These are phyloP conservation scores for Rhodotorula graminis DNA, from an alignment of 768 basidiomycete genomes.

Conservation along the genomic window DNA sequence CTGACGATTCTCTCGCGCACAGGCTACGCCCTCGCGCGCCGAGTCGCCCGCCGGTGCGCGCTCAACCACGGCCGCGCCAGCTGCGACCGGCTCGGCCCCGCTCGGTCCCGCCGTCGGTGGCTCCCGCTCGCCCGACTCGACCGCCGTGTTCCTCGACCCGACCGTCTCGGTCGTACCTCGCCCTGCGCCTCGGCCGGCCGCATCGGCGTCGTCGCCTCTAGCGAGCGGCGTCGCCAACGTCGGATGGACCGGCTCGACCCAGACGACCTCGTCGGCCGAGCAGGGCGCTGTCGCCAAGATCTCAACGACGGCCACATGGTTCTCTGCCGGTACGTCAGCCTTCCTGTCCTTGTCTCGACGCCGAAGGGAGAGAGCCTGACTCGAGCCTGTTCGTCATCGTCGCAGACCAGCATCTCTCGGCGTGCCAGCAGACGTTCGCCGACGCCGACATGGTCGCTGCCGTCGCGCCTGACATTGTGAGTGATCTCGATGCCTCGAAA, in stretches of 20 bases:
- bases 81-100: no score
- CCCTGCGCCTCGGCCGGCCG: no score
- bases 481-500: no score
- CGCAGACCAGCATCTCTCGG: background rate
- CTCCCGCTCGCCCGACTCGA: no score
- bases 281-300: background rate
- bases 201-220: no score
- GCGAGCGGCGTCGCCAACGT: no score
- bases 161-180: background rate
- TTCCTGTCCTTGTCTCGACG: background rate
- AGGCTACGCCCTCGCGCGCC: no score
- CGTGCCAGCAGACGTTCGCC: background rate
- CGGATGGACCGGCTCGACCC: background rate
- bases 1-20: no score
- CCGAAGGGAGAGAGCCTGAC: background rate
- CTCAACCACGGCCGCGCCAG: no score
- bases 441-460: background rate
- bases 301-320: background rate
- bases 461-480: background rate
- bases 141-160: background rate
- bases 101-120: no score
- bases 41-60: no score
- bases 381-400: no score
- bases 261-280: background rate
- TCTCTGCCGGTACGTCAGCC: background rate